Percentiles rank a stretch among this genome's conserved stretches.
phyloP scores from a whole-genome alignment of 768 basidiomycete species.

The Trametes elegans region DNA sequence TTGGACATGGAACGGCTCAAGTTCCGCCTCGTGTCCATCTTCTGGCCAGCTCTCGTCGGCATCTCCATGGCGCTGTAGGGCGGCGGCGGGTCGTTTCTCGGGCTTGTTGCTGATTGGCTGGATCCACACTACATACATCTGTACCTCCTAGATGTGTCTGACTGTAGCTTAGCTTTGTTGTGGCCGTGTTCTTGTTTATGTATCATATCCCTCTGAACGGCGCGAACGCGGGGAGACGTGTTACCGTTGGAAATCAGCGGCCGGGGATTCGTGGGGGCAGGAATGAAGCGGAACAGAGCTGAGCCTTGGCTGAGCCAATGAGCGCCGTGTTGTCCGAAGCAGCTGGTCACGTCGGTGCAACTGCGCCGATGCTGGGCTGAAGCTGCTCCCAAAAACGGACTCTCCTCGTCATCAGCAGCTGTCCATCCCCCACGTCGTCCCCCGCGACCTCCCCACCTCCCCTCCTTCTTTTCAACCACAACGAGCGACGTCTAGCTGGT shows the following conservation, averaged over 20 bases:
- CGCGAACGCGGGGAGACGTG: neutral
- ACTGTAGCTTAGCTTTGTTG: constrained; percentile 6
- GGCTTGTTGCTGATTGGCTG: neutral
- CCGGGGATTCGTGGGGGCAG: neutral
- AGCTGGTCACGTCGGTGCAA: constrained; percentile 3
- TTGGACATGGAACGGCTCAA: constrained; percentile 31
- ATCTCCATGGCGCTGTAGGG: constrained; percentile 50
- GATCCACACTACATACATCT: neutral
- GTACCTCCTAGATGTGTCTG: constrained; percentile 1
- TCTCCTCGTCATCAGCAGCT: constrained; percentile 17
- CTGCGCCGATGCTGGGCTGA: constrained; percentile 7
- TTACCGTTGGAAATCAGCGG: neutral
- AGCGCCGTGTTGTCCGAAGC: constrained; percentile 1
- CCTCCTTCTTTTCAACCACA: constrained; percentile 6
- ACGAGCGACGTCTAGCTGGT: constrained; percentile 15
- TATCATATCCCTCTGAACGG: neutral
- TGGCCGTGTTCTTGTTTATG: neutral
- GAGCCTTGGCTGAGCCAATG: neutral
- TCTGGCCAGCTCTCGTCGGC: constrained; percentile 58
- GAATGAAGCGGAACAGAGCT: neutral
- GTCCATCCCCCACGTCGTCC: constrained; percentile 11
- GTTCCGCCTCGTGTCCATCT: constrained; percentile 48
- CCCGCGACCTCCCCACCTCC: neutral
- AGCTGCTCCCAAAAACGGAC: constrained; percentile 14
- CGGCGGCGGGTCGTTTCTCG: too few relatives aligned